phyloP scores from a whole-genome alignment of 805 yeast species.

The Barnettozyma sucrosica region DNA sequence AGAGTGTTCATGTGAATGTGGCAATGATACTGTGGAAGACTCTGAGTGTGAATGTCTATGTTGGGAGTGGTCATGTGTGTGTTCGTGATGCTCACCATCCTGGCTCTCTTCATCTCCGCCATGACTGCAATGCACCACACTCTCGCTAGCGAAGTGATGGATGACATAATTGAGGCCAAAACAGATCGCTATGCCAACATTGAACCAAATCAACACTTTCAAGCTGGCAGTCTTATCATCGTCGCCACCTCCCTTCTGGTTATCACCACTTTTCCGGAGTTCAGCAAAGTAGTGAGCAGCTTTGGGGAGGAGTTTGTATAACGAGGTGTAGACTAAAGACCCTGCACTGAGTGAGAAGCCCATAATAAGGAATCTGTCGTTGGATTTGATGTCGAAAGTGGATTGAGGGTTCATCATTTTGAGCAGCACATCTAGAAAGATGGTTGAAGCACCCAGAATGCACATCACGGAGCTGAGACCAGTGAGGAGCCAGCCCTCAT shows the following conservation, averaged over 20 bases:
- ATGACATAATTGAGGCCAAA: constrained; percentile 54
- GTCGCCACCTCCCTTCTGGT: neutral
- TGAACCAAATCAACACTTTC: constrained; percentile 39
- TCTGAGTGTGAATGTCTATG: constrained; percentile 17
- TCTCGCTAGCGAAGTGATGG: constrained; percentile 72
- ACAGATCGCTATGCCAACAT: constrained; percentile 59
- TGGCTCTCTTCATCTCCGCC: constrained; percentile 31
- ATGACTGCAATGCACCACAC: constrained; percentile 83
- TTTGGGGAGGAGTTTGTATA: constrained; percentile 73
- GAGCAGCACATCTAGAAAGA: constrained; percentile 56
- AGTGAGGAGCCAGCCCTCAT: constrained; percentile 62
- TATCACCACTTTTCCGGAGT: constrained; percentile 16
- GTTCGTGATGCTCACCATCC: constrained; percentile 5
- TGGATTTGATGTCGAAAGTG: constrained; percentile 47
- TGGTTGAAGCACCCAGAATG: constrained; percentile 60
- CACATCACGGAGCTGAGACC: constrained; percentile 65
- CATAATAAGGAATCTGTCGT: constrained; percentile 61
- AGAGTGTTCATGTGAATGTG: neutral
- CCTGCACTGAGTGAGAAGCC: constrained; percentile 80
- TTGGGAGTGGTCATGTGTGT: constrained; percentile 1
- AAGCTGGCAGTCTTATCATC: constrained; percentile 20
- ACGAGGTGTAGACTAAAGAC: constrained; percentile 71
- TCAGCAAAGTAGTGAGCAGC: constrained; percentile 40
- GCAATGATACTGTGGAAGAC: constrained; percentile 3
- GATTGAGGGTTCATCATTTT: constrained; percentile 38